A percentile compares a stretch with the other conserved stretches of the same genome.
Evolutionary conservation across 768 basidiomycete species (phyloP).

Genomic region (Suillus tomentosus): DNA sequence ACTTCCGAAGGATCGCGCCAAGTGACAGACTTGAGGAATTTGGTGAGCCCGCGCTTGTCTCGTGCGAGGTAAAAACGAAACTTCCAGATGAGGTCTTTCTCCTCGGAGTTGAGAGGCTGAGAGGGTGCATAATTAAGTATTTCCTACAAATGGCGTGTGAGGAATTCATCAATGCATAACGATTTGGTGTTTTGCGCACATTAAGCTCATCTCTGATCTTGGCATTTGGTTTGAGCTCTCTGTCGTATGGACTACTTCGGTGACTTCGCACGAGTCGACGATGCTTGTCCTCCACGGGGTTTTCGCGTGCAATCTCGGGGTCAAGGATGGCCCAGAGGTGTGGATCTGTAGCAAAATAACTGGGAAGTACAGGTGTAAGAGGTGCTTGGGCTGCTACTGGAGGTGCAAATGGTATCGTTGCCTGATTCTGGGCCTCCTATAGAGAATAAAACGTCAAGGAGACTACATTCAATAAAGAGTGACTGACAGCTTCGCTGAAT

Average conservation of each 20-base stretch:
- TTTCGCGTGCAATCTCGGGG: constrained; percentile 88
- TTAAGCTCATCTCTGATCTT: constrained; percentile 92
- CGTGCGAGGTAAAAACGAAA: constrained; percentile 96
- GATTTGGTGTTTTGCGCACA: constrained; percentile 45
- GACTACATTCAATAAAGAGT: neutral
- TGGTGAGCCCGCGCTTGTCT: constrained; percentile 92
- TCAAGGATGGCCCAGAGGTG: constrained; percentile 88
- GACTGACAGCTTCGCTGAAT: constrained; percentile 83
- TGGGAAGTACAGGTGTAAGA: constrained; percentile 40
- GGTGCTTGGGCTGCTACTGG: constrained; percentile 46
- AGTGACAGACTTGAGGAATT: constrained; percentile 96
- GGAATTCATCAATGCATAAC: neutral
- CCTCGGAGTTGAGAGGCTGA: constrained; percentile 81
- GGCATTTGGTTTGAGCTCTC: constrained; percentile 96
- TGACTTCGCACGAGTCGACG: constrained; percentile 92
- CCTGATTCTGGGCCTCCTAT: constrained; percentile 43
- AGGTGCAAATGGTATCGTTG: constrained; percentile 45
- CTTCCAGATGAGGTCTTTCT: constrained; percentile 97
- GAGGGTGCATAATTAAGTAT: constrained; percentile 93
- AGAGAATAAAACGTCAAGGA: neutral
- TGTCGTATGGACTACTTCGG: constrained; percentile 89
- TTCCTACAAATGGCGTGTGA: constrained; percentile 47
- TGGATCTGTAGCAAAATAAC: constrained; percentile 60
- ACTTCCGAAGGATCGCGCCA: constrained; percentile 97
- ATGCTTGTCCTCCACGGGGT: constrained; percentile 98